These are phyloP conservation scores for Diaporthe helianthi DNA, from an alignment of 2,329 filamentous ascomycete species.

Conservation along the genomic window DNA sequence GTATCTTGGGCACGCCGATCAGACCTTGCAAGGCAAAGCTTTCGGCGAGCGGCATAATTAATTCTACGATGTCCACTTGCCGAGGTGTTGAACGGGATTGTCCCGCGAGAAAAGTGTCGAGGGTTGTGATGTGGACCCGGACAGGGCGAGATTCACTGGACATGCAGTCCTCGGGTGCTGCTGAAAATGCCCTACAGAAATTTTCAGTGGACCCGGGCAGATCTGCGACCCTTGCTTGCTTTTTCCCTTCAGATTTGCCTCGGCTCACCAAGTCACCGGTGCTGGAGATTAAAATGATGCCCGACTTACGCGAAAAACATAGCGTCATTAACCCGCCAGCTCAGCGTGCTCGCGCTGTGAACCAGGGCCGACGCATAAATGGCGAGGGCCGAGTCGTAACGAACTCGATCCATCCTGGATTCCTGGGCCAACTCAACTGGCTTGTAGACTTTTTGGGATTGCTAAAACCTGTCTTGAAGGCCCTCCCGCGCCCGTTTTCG, in stretches of 20 bases:
- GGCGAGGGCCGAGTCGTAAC: not conserved
- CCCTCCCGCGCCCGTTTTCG: not conserved
- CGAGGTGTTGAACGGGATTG: slow-evolving; percentile 18
- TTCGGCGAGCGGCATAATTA: not conserved
- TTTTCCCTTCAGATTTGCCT: slow-evolving; percentile 6
- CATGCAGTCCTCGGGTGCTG: not conserved
- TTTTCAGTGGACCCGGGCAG: slow-evolving; percentile 21
- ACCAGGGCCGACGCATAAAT: not conserved
- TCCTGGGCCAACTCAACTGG: no score
- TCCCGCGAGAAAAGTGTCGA: not conserved
- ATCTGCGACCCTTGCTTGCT: not conserved
- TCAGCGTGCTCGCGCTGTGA: not conserved
- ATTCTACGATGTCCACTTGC: slow-evolving; percentile 26
- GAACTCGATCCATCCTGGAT: no score
- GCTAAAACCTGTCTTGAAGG: not conserved
- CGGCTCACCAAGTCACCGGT: slow-evolving; percentile 27
- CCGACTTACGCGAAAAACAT: slow-evolving; percentile 1
- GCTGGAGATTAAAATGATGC: slow-evolving; percentile 9
- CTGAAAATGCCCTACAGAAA: slow-evolving; percentile 24
- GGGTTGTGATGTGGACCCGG: slow-evolving; percentile 12
- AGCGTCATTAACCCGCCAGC: not conserved
- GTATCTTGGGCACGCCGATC: slow-evolving; percentile 4
- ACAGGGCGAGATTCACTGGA: slow-evolving; percentile 19
- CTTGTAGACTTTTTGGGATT: not conserved
- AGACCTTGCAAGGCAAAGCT: not conserved